phyloP scores from a whole-genome alignment of 495 filamentous ascomycete genomes.

The Durotheca rogersii region DNA sequence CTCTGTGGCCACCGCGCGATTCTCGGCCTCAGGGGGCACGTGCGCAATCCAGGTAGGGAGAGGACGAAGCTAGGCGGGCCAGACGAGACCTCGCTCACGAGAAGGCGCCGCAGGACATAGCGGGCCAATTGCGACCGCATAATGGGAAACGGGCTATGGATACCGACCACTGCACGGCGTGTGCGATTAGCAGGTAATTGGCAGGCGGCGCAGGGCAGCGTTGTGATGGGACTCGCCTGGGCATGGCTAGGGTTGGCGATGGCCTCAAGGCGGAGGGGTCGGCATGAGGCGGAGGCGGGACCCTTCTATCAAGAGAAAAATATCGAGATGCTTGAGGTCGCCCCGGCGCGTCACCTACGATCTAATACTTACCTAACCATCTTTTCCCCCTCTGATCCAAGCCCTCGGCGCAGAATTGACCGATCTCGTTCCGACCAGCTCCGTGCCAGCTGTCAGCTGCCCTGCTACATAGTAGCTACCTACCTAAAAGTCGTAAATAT shows the following conservation, averaged over 20 bases:
- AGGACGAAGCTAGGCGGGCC: slow-evolving; percentile 16
- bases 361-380: slow-evolving; percentile 14
- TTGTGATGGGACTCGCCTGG: slow-evolving; percentile 26
- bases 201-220: background rate
- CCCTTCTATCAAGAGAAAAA: slow-evolving; percentile 31
- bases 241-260: slow-evolving; percentile 31
- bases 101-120: slow-evolving; percentile 41
- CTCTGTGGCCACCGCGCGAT: slow-evolving; percentile 36
- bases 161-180: slow-evolving; percentile 23
- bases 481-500: background rate
- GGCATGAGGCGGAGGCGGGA: slow-evolving; percentile 9
- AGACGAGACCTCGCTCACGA: slow-evolving; percentile 27
- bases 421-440: background rate
- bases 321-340: no score
- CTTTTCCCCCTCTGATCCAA: background rate
- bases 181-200: slow-evolving; percentile 22
- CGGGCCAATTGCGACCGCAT: slow-evolving; percentile 78
- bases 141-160: slow-evolving; percentile 37
- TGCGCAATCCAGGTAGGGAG: slow-evolving; percentile 17
- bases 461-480: background rate
- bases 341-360: slow-evolving; percentile 27
- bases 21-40: slow-evolving; percentile 27
- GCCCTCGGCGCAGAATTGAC: background rate
- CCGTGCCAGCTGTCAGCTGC: slow-evolving; percentile 3
- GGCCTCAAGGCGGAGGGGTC: slow-evolving; percentile 2